phyloP scores from a whole-genome alignment of 2,329 filamentous ascomycete species.

The Sclerotinia nivalis region DNA sequence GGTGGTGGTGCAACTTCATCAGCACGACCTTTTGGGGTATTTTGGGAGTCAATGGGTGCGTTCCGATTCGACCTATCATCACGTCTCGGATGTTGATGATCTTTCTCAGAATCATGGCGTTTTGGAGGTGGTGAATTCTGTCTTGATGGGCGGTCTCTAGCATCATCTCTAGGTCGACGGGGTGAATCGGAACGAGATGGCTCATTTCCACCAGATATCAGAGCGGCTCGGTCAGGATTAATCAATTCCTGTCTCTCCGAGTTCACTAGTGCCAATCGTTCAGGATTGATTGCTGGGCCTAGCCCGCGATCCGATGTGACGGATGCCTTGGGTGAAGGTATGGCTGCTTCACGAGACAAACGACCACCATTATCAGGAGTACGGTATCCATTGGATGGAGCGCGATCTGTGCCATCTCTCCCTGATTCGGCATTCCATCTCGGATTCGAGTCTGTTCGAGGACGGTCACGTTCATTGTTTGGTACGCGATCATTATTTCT shows the following conservation, averaged over 20 bases:
- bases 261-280: conserved; percentile 35
- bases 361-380: conserved; percentile 34
- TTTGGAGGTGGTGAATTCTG: conserved; percentile 59
- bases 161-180: conserved; percentile 39
- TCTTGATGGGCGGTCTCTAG: conserved; percentile 38
- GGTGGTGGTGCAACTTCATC: conserved; percentile 38
- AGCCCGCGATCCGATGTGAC: conserved; percentile 33
- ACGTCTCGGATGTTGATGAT: conserved; percentile 39
- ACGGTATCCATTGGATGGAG: conserved; percentile 30
- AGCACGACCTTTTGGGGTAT: conserved; percentile 30
- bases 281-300: conserved; percentile 29
- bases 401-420: conserved; percentile 37
- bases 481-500: conserved; percentile 33
- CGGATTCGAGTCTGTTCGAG: conserved; percentile 36
- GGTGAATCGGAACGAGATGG: conserved; percentile 37
- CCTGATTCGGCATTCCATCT: conserved; percentile 38
- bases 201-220: conserved; percentile 39
- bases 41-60: conserved; percentile 29
- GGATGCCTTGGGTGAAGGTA: conserved; percentile 37
- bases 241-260: conserved; percentile 39
- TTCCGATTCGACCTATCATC: conserved; percentile 37
- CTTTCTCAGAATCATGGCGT: conserved; percentile 45
- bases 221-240: conserved; percentile 41
- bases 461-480: conserved; percentile 35
- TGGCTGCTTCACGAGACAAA: conserved; percentile 37